Evolutionary conservation across 441 rosid species (phyloP), one percentile per base, ranked within the genome.

Genomic region (Populus hybrid): DNA sequence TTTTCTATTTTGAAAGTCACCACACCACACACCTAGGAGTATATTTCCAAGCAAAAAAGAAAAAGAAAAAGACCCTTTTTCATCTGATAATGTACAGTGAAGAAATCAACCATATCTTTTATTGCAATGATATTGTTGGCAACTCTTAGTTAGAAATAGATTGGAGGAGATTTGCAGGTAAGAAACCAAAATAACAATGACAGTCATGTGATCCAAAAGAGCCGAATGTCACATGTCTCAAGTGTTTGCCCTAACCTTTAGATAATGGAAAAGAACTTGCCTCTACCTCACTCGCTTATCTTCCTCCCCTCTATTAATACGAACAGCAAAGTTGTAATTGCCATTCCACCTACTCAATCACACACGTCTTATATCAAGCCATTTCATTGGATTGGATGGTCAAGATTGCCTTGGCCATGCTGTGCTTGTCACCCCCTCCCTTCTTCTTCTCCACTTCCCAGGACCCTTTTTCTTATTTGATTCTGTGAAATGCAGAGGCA

Each of bases 191-290:
- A 73, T 69, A n/a, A 61, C 73, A 68, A 24, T 56, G 69, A 66
- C 65, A 28, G 14, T 72, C 79, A 78, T 85, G 82, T 80, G 80
- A 82, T 66, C n/a, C 29, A n/a, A 11, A 80, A 66, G 67, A 66
- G n/a, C 26, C 10, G 6, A 28, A 42, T 36, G 72, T 83, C 88
- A 82, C 88, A 86, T 76, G 88, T 78, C 82, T 45, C 83, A 45
- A 79, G 85, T 68, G 66, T 77, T 63, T 36, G 69, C 18, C 20
- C 56, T 33, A 26, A 28, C 53, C 74, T 76, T 81, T 42, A 24
- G 70, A 53, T 64, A 68, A 45, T 77, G 63, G 78, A 77, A 64
- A 79, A 72, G 73, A 56, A 80, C 77, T 20, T 65, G 29, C 71
- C 79, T 77, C 80, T 77, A 29, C 81, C 83, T 59, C 14, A 2